A percentile compares a stretch with the other conserved stretches of the same genome.
Evolutionary conservation across 192 early-diverging fungal species (phyloP).

Genomic region (Jimgerdemannia lactiflua): DNA sequence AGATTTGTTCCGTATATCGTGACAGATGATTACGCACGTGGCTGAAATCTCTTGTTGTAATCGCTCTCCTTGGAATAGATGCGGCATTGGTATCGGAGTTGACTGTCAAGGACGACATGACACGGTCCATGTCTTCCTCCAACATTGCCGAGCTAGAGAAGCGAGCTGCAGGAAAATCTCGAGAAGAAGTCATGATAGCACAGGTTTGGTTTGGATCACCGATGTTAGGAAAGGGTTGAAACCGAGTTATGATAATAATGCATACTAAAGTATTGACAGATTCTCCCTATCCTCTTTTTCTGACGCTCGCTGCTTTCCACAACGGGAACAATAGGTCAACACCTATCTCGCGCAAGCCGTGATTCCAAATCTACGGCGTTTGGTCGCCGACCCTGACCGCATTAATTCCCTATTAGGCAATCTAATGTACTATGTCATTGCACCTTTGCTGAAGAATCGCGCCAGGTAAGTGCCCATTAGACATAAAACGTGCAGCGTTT

Average conservation of each 20-base stretch:
- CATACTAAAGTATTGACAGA: slow-evolving; percentile 16
- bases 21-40: too few species aligned
- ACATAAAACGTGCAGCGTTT: background rate
- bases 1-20: background rate
- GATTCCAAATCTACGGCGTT: slow-evolving; percentile 64
- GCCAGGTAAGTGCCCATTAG: slow-evolving; percentile 26
- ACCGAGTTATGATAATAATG: background rate
- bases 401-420: slow-evolving; percentile 61
- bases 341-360: slow-evolving; percentile 46
- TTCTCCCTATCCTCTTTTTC: background rate
- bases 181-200: slow-evolving; percentile 66
- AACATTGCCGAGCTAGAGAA: slow-evolving; percentile 34
- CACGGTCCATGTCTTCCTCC: background rate
- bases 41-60: too few species aligned
- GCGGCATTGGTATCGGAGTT: background rate
- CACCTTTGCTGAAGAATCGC: slow-evolving; percentile 61
- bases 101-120: background rate
- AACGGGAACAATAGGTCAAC: slow-evolving; percentile 22
- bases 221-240: too few species aligned
- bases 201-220: slow-evolving; percentile 31
- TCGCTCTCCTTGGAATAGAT: background rate
- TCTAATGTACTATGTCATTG: slow-evolving; percentile 81
- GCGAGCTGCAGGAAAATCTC: slow-evolving; percentile 48
- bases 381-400: slow-evolving; percentile 74
- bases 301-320: background rate